Percentiles rank a stretch among this genome's conserved stretches.
Conservation (phyloP, 352 stramenopile genomes). For the Globisporangium orthogonon region DNA sequence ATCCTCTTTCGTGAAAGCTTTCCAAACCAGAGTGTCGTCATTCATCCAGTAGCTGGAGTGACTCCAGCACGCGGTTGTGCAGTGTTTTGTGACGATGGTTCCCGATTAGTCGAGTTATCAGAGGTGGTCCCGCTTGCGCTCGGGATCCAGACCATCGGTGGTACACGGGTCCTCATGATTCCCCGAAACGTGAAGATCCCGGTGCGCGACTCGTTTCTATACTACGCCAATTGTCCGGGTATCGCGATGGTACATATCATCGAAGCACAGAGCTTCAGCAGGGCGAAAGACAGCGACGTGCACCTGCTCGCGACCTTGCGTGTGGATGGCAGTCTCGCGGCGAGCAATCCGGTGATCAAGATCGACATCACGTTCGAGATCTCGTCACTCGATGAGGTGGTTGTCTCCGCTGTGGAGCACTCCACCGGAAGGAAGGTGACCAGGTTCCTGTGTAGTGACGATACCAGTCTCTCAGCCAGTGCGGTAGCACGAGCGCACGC, state of each 20-base stretch:
- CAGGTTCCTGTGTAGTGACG: conserved; percentile 15
- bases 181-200: conserved; percentile 17
- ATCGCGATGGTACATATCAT: conserved; percentile 24
- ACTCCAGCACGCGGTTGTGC: conserved; percentile 13
- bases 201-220: conserved; percentile 19
- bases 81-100: conserved; percentile 10
- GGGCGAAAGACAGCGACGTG: not conserved
- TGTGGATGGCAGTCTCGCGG: conserved; percentile 19
- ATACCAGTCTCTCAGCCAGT: conserved; percentile 21
- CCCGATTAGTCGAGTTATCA: conserved; percentile 3
- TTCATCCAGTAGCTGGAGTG: not conserved
- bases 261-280: conserved; percentile 14
- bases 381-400: conserved; percentile 12
- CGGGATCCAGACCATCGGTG: conserved; percentile 24
- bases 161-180: conserved; percentile 22
- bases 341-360: conserved; percentile 22
- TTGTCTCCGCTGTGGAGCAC: conserved; percentile 18
- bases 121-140: conserved; percentile 24
- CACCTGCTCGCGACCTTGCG: conserved; percentile 20
- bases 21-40: conserved; percentile 5
- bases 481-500: conserved; percentile 18
- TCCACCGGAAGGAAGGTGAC: conserved; percentile 17
- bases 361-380: conserved; percentile 28
- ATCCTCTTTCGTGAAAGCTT: conserved; percentile 18
- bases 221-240: conserved; percentile 28